Evolutionary conservation across 345 rosid species (phyloP).

Genomic region (Aquilaria malaccensis): DNA sequence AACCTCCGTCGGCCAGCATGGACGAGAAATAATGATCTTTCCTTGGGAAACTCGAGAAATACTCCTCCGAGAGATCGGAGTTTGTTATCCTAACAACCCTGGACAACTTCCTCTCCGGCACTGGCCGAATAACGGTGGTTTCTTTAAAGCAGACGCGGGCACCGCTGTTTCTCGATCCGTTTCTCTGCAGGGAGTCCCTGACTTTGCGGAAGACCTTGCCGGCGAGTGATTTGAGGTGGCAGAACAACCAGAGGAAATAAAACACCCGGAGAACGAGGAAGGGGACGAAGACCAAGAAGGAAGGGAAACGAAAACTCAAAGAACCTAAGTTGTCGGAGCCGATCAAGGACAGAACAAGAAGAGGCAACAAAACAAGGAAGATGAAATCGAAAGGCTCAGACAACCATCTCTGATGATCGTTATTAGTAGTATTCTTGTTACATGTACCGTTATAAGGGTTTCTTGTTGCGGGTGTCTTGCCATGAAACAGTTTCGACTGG

Average conservation of each 20-base stretch:
- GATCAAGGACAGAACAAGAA: background rate
- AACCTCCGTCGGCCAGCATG: slow-evolving; percentile 19
- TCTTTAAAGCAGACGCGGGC: slow-evolving; percentile 22
- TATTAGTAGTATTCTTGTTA: too few species aligned
- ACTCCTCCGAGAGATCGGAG: slow-evolving; percentile 17
- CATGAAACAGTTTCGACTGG: too few species aligned
- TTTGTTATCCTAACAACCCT: slow-evolving; percentile 19
- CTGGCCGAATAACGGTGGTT: slow-evolving; percentile 17
- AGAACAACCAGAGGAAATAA: background rate
- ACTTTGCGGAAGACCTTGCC: background rate
- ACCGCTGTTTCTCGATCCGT: background rate
- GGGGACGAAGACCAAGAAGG: background rate
- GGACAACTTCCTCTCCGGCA: slow-evolving; percentile 1
- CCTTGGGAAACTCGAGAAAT: background rate
- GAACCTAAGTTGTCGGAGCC: too few species aligned
- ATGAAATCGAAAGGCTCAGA: background rate
- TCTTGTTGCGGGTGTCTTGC: too few species aligned
- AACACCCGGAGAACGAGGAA: background rate
- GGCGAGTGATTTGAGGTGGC: background rate
- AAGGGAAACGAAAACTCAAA: background rate
- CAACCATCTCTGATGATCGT: too few species aligned
- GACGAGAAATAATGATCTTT: slow-evolving; percentile 1
- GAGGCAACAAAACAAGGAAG: background rate
- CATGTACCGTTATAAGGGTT: too few species aligned
- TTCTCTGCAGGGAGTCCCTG: slow-evolving; percentile 19